Conservation (phyloP, 2,329 filamentous ascomycete species). For the Colletotrichum echinochloae region DNA sequence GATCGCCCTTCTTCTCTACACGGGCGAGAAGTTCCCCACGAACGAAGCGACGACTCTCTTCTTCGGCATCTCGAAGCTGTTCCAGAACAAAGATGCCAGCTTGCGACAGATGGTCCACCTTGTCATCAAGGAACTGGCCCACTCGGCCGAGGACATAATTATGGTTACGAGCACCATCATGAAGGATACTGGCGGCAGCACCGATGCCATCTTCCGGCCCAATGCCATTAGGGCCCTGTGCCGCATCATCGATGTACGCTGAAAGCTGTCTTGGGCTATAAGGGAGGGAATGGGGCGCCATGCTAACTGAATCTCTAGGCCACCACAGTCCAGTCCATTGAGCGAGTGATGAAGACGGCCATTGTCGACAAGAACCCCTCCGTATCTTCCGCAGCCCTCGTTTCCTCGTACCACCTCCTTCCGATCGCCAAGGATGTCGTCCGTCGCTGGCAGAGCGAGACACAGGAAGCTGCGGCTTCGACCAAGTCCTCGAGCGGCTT, state of each 20-base stretch:
- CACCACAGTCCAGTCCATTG: conserved; percentile 96
- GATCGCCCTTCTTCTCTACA: conserved; percentile 95
- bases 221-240: conserved; percentile 97
- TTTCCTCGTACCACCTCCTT: conserved; percentile 97
- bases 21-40: conserved; percentile 94
- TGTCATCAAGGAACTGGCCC: conserved; percentile 96
- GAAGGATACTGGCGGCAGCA: conserved; percentile 98
- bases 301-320: conserved; percentile 64
- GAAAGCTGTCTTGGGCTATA: conserved; percentile 26
- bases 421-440: conserved; percentile 97
- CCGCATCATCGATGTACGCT: conserved; percentile 91
- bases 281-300: neutral
- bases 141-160: conserved; percentile 97
- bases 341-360: conserved; percentile 98
- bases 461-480: conserved; percentile 93
- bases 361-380: conserved; percentile 99
- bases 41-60: conserved; percentile 98
- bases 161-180: conserved; percentile 99
- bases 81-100: conserved; percentile 99
- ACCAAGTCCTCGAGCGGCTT: conserved; percentile 91
- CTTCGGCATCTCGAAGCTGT: conserved; percentile 98
- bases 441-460: conserved; percentile 97
- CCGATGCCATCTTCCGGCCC: conserved; percentile 91
- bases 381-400: conserved; percentile 93
- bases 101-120: conserved; percentile 99